Evolutionary conservation across 2,329 filamentous ascomycete genomes (phyloP).

Genomic region (Periconia sp.): DNA sequence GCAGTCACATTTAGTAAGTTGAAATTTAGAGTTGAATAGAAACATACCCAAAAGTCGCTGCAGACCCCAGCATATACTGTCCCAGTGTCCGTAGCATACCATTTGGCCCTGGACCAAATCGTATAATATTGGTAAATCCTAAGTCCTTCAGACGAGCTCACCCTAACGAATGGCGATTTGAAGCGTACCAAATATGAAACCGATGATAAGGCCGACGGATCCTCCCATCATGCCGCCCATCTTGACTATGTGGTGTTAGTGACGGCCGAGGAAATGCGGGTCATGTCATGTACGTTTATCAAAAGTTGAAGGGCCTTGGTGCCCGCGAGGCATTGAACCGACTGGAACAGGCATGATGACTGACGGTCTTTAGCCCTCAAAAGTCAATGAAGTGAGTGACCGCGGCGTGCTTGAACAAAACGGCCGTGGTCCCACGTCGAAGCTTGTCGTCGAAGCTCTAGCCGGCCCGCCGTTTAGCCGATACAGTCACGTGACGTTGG

Average conservation of each 20-base stretch:
- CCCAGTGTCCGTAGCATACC: constrained; percentile 93
- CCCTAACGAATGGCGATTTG: not conserved
- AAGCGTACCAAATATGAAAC: constrained; percentile 88
- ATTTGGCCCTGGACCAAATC: constrained; percentile 90
- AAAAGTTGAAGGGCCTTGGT: constrained; percentile 67
- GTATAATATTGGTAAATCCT: constrained; percentile 94
- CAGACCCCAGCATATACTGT: constrained; percentile 95
- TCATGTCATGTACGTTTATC: constrained; percentile 69
- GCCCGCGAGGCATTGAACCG: constrained; percentile 48
- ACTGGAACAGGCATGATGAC: constrained; percentile 66
- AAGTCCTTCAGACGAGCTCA: constrained; percentile 21
- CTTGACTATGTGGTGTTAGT: constrained; percentile 70
- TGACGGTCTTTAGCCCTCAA: no score
- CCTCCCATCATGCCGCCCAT: constrained; percentile 99
- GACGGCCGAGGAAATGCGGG: constrained; percentile 21
- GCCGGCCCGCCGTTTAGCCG: not conserved
- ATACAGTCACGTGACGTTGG: not conserved
- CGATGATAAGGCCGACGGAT: constrained; percentile 94
- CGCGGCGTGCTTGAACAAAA: not conserved
- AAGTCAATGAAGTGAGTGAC: not conserved
- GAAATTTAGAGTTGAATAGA: not conserved
- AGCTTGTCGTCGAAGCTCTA: not conserved
- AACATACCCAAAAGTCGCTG: constrained; percentile 90
- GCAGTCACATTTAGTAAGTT: not conserved
- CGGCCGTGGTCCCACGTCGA: not conserved